Base-by-base conservation (phyloP, 2,329 filamentous ascomycete species). In the Epichloe bromicola region DNA sequence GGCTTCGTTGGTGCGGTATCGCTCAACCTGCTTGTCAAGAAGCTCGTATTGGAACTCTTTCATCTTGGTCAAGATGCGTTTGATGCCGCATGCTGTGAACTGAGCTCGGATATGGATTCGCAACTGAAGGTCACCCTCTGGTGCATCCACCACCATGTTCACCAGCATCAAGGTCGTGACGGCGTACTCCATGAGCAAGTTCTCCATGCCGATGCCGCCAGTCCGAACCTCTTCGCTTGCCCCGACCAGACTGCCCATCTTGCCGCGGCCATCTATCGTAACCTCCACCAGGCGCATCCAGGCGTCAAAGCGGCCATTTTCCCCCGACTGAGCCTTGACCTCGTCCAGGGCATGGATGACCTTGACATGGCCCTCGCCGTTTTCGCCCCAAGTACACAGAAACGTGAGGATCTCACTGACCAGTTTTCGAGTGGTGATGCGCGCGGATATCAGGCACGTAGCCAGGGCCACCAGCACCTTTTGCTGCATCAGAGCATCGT, bases 211-310 rank as follows among this genome's bases (percentile, higher is more conserved):
- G 62, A 96, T 94, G 57, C 93, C 93, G 57, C 93, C 93, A 61
- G 87, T 95, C 59, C 93, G 85, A 53, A 95, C 84, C 71, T 98
- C 93, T 62, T 97, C 93, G 62, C 89, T 96, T 34, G 93, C 93
- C 57, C 93, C 93, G 30, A 98, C 93, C 60, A 97, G 74, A 70
- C 90, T 96, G 60, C 93, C 93, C 89, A 98, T 96, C 76, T 97
- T 98, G 60, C 93, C 93, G 62, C 93, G 85, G 39, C 93, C 93
- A 67, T 97, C 93, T 56, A 96, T 83, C 1, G 91, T 97, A 59
- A 97, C 91, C 69, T 97, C 93, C 41, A 97, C 91, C 54, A 96
- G 85, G 53, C 93, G 88, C 88, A 98, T 95, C 93, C 93, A 98
- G 38, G 90, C 84, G 67, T 98, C 93, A 63, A 98, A 98, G 1